phyloP scores from a whole-genome alignment of 768 basidiomycete genomes.

The Leccinum fibrillosum region DNA sequence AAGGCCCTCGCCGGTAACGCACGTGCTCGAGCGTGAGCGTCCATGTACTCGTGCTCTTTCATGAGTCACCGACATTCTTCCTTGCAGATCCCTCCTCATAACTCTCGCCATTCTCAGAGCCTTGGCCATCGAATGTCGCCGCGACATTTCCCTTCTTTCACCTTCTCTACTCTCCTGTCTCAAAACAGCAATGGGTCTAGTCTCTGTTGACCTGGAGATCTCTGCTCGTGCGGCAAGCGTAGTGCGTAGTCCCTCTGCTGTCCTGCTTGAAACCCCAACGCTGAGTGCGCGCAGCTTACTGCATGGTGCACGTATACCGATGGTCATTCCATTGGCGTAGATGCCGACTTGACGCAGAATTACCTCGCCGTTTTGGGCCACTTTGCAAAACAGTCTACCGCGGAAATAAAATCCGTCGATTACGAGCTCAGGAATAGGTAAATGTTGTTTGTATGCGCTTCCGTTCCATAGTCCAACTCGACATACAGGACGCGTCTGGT shows the following conservation, averaged over 20 bases:
- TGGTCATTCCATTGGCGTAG: slow-evolving; percentile 77
- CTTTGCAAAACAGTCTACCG: slow-evolving; percentile 62
- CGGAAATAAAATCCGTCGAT: slow-evolving; percentile 49
- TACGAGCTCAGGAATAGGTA: slow-evolving; percentile 75
- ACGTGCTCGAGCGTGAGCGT: slow-evolving; percentile 73
- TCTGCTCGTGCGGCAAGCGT: slow-evolving; percentile 75
- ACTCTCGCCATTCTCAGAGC: slow-evolving; percentile 80
- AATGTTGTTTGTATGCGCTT: background rate
- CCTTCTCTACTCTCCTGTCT: slow-evolving; percentile 66
- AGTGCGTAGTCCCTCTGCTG: slow-evolving; percentile 42
- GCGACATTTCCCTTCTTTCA: slow-evolving; percentile 75
- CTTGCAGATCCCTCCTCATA: slow-evolving; percentile 67
- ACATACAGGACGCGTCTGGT: slow-evolving; percentile 71
- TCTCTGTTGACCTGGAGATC: slow-evolving; percentile 71
- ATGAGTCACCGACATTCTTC: background rate
- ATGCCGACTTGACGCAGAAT: slow-evolving; percentile 61
- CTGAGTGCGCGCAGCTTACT: slow-evolving; percentile 57
- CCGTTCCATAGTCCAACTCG: background rate
- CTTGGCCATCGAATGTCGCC: slow-evolving; percentile 81
- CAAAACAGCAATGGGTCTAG: slow-evolving; percentile 49
- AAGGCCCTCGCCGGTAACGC: slow-evolving; percentile 71
- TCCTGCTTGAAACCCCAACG: background rate
- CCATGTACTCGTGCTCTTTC: background rate
- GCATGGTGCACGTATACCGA: slow-evolving; percentile 93
- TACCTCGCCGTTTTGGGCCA: slow-evolving; percentile 66